phyloP scores from a whole-genome alignment of 2,329 filamentous ascomycete species.

The Trichoderma hamatum region DNA sequence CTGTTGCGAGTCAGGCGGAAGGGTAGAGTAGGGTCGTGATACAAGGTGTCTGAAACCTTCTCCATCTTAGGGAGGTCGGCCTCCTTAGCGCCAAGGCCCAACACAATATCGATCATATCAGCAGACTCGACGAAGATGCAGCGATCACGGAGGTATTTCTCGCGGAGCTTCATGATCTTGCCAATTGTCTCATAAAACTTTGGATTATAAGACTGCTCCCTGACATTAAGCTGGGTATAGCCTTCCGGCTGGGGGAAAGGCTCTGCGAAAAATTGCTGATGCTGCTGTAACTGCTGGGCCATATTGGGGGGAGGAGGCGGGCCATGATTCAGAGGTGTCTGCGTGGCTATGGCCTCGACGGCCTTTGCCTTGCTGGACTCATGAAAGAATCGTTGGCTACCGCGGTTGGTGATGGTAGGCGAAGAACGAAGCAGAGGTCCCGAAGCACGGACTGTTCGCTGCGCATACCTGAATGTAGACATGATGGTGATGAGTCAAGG shows the following conservation, averaged over 20 bases:
- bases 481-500: conserved; percentile 24
- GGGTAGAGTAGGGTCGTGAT: conserved; percentile 36
- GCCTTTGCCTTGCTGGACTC: conserved; percentile 32
- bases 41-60: conserved; percentile 32
- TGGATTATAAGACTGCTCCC: conserved; percentile 32
- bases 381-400: conserved; percentile 32
- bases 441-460: conserved; percentile 28
- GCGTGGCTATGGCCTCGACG: conserved; percentile 30
- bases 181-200: conserved; percentile 35
- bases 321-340: conserved; percentile 16
- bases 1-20: conserved; percentile 35
- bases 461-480: conserved; percentile 27
- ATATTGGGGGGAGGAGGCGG: conserved; percentile 23
- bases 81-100: conserved; percentile 34
- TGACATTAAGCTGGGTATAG: conserved; percentile 32
- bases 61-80: conserved; percentile 33
- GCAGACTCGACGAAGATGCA: conserved; percentile 34
- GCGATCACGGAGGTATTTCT: conserved; percentile 34
- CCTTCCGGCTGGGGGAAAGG: conserved; percentile 12
- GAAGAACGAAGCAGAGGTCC: conserved; percentile 27
- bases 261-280: conserved; percentile 8
- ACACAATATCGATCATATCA: conserved; percentile 34
- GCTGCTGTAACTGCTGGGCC: conserved; percentile 3
- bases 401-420: conserved; percentile 2
- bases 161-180: conserved; percentile 34